Evolutionary conservation across 805 yeast genomes (phyloP), one percentile per base, ranked within the genome.

Genomic region (Schizosaccharomyces octosporus): DNA sequence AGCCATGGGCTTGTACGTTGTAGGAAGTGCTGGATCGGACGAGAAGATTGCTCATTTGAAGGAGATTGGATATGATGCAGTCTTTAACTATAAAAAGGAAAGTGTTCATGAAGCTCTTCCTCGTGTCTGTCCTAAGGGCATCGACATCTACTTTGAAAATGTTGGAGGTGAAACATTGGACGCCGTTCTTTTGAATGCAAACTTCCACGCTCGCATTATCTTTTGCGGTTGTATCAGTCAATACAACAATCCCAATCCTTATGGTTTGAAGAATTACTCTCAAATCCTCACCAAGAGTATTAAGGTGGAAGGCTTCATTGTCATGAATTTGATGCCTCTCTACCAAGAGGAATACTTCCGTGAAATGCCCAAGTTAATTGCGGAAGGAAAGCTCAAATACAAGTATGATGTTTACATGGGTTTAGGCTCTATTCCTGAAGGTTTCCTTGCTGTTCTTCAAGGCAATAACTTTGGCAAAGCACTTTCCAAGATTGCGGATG

Each of bases 211-310:
- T 64, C 69, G 68, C 6, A 71, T 83, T 51, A 67, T 81, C 62
- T 82, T 80, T n/a, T 80, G 84, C 71, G 87, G 87, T 64, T 75
- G 81, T 15, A 80, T 82, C 63, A 70, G 84, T 41, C 79, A 79
- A 60, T 82, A 81, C 69, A 79, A 81, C 66, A 77, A 77, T 63
- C 63, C 65, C 13, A 66, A 69, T 24, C 61, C 48, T 27, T 64
- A 64, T 59, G 71, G 67, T 0, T 73, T 79, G 66, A 69, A 69
- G 43, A 73, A 71, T 61, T 78, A 79, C 72, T 63, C 69, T 15
- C 64, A 70, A 59, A 75, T 82, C 48, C 74, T 81, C 64, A 71
- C 74, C 54, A 79, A 75, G 67, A 75, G 84, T 67, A 68, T 82
- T 61, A 73, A 71, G 0, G 74, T 81, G 39, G 72, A 71, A 63